Base-by-base conservation (phyloP, 106 monocot genomes). In the Dioscorea zingiberensis region DNA sequence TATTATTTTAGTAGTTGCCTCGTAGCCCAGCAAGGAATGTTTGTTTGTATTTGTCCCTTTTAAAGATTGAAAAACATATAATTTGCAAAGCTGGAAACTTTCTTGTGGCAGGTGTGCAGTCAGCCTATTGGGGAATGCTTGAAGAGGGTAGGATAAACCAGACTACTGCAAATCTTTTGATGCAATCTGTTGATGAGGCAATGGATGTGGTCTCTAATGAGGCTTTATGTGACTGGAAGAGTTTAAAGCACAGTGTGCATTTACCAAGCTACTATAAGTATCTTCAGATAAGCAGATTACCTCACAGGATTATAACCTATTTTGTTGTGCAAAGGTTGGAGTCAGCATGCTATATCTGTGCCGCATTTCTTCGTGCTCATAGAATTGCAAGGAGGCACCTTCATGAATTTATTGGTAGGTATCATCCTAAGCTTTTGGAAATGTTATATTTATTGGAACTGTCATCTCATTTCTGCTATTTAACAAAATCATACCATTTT, bases 121-220 rank as follows among this genome's bases (percentile, higher is more conserved):
- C 98, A 59, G 89, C 98, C 1, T 98, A 98, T 48, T 98, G 98
- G 98, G 81, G 54, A 65, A 98, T 98, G 98, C 88, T 98, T 81
- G 89, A 93, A 65, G 93, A 93, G 71, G 93, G 98, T 60, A 84
- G 98, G 60, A 93, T 98, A 80, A 80, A 70, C 21, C 92, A 98
- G 68, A 67, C 48, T 44, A 93, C 75, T 26, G 98, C 89, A 62
- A 84, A 76, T 64, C 59, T 98, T 48, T 60, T 98, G 57, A 98
- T 98, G 93, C 76, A 77, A 27, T 98, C 98, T 22, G 82, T 93
- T 64, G 98, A 98, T 74, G 98, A 93, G 71, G 98, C 93, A 63
- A 89, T 98, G 88, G 98, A 98, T 78, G 51, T 70, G 18, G 71
- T 98, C 46, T 76, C 89, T 68, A 69, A 16, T 68, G 76, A 98